A percentile compares a stretch with the other conserved stretches of the same genome.
phyloP scores from a whole-genome alignment of 305 asterid species.

The Nicotiana rustica region DNA sequence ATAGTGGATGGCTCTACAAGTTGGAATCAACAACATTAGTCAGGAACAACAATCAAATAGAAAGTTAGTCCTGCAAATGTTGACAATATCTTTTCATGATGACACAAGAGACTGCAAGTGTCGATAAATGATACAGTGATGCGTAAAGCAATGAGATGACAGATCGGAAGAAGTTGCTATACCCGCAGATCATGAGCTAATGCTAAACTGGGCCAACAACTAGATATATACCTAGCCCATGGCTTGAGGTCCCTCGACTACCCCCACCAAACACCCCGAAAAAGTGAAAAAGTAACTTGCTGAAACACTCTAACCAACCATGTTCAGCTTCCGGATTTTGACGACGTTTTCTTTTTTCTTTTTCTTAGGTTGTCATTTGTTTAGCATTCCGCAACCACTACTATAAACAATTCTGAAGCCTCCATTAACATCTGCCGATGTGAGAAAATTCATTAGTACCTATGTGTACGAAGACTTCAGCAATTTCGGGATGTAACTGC shows the following conservation, averaged over 20 bases:
- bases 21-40: constrained; percentile 32
- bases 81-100: neutral
- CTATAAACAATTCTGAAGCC: neutral
- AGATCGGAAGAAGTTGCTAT: neutral
- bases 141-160: neutral
- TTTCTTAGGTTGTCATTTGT: neutral
- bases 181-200: neutral
- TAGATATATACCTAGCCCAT: neutral
- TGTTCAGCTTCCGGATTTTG: neutral
- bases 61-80: constrained; percentile 9
- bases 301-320: neutral
- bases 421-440: neutral
- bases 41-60: constrained; percentile 30
- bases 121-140: neutral
- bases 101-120: constrained; percentile 8
- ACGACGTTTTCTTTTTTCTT: neutral
- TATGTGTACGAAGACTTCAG: constrained; percentile 93
- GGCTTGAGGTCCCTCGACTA: constrained; percentile 9
- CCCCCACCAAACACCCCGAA: constrained; percentile 16
- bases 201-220: neutral
- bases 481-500: constrained; percentile 75
- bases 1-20: constrained; percentile 75
- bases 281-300: neutral
- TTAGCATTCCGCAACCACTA: constrained; percentile 17
- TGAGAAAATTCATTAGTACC: constrained; percentile 52